phyloP scores from a whole-genome alignment of 2,329 filamentous ascomycete genomes.

The Dactylonectria macrodidyma region DNA sequence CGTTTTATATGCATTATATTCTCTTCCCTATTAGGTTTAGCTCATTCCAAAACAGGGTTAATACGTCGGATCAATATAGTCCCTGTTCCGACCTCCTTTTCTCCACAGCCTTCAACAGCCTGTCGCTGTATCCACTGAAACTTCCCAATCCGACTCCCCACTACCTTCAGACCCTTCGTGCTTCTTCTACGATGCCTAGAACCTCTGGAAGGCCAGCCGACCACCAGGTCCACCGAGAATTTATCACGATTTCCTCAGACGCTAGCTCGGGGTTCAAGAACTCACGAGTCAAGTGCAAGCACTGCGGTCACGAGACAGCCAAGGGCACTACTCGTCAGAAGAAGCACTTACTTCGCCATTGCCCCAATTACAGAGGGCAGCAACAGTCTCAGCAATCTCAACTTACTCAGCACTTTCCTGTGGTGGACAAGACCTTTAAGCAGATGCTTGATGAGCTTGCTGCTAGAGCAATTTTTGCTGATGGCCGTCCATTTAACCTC shows the following conservation, averaged over 20 bases:
- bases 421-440: slow-evolving; percentile 1
- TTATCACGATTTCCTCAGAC: not conserved
- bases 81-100: too few relatives aligned
- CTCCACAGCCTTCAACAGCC: not conserved
- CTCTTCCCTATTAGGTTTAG: too few relatives aligned
- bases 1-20: too few relatives aligned
- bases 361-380: not conserved
- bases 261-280: not conserved
- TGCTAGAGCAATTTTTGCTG: not conserved
- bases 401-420: not conserved
- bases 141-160: not conserved
- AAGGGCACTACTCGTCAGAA: slow-evolving; percentile 2
- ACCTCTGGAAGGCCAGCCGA: not conserved
- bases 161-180: not conserved
- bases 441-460: slow-evolving; percentile 1
- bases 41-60: too few relatives aligned
- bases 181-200: not conserved
- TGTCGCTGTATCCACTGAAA: not conserved
- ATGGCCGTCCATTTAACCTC: slow-evolving; percentile 1
- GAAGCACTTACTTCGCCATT: slow-evolving; percentile 1
- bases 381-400: not conserved
- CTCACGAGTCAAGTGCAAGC: not conserved
- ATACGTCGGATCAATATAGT: too few relatives aligned
- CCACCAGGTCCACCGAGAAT: not conserved
- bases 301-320: not conserved